Percentiles rank a stretch among this genome's conserved stretches.
These are phyloP conservation scores for Stephanocyclus meneghinianus DNA, from an alignment of 352 stramenopile species.

Conservation along the genomic window DNA sequence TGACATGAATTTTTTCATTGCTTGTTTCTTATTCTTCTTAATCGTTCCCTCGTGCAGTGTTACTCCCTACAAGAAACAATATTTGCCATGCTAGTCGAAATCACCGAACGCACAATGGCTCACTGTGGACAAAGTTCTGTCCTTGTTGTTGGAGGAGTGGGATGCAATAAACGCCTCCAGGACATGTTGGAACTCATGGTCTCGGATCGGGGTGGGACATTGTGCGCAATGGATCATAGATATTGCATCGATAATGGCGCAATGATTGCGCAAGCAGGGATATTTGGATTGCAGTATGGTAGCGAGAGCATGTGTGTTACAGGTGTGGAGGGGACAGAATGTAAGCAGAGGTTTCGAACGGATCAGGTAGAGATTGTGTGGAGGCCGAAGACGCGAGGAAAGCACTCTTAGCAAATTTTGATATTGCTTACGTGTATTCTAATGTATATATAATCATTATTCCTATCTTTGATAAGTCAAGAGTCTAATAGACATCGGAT, in stretches of 20 bases:
- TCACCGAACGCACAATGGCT: slow-evolving; percentile 99
- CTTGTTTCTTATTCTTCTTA: too few relatives aligned
- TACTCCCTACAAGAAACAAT: slow-evolving; percentile 99
- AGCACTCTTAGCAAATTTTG: slow-evolving; percentile 29
- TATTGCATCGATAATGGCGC: slow-evolving; percentile 99
- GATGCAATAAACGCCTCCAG: slow-evolving; percentile 91
- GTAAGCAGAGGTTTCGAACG: slow-evolving; percentile 95
- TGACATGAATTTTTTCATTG: too few relatives aligned
- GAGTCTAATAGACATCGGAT: background rate
- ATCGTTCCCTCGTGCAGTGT: slow-evolving; percentile 66
- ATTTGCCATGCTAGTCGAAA: slow-evolving; percentile 99
- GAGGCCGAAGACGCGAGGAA: slow-evolving; percentile 74
- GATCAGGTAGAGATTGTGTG: slow-evolving; percentile 97
- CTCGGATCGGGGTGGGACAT: slow-evolving; percentile 88
- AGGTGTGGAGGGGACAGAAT: slow-evolving; percentile 88
- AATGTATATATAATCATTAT: background rate
- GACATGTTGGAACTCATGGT: slow-evolving; percentile 99
- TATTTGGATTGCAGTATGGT: slow-evolving; percentile 95
- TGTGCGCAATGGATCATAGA: slow-evolving; percentile 97
- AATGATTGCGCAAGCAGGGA: slow-evolving; percentile 99
- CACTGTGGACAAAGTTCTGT: slow-evolving; percentile 95
- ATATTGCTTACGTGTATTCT: background rate
- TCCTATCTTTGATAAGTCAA: background rate
- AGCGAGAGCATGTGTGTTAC: slow-evolving; percentile 80
- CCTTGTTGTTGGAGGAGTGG: slow-evolving; percentile 98